Percentiles rank a stretch among this genome's conserved stretches.
phyloP scores from a whole-genome alignment of 2,329 filamentous ascomycete genomes.

The Monilinia polystroma region DNA sequence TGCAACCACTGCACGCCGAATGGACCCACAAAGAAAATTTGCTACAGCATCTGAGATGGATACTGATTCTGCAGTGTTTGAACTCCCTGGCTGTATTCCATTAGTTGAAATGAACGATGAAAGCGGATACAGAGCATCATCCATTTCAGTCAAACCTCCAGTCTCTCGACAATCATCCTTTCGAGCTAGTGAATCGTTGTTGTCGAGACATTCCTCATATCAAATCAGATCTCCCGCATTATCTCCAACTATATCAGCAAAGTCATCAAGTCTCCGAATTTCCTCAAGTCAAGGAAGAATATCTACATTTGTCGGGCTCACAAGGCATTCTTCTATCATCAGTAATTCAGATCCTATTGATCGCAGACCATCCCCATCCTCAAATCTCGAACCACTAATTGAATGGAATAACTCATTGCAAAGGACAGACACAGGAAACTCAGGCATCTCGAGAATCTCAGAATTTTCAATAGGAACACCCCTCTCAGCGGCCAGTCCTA shows the following conservation, averaged over 20 bases:
- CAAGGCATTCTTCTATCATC: not conserved
- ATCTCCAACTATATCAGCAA: not conserved
- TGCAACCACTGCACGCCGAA: not conserved
- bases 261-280: not conserved
- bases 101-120: slow-evolving; percentile 14
- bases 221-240: not conserved
- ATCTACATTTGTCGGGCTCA: slow-evolving; percentile 1
- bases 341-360: not conserved
- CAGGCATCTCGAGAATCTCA: not conserved
- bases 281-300: not conserved
- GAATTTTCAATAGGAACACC: slow-evolving; percentile 1
- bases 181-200: not conserved
- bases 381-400: not conserved
- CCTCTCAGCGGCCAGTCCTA: slow-evolving; percentile 1
- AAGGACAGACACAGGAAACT: not conserved
- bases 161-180: not conserved
- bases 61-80: not conserved
- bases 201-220: not conserved
- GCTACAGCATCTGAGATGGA: slow-evolving; percentile 8
- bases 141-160: not conserved
- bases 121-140: not conserved
- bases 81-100: slow-evolving; percentile 6
- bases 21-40: slow-evolving; percentile 4
- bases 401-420: not conserved
- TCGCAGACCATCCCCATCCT: not conserved